Conservation (phyloP, 2,329 filamentous ascomycete genomes). For the Tolypocladium nubicola region DNA sequence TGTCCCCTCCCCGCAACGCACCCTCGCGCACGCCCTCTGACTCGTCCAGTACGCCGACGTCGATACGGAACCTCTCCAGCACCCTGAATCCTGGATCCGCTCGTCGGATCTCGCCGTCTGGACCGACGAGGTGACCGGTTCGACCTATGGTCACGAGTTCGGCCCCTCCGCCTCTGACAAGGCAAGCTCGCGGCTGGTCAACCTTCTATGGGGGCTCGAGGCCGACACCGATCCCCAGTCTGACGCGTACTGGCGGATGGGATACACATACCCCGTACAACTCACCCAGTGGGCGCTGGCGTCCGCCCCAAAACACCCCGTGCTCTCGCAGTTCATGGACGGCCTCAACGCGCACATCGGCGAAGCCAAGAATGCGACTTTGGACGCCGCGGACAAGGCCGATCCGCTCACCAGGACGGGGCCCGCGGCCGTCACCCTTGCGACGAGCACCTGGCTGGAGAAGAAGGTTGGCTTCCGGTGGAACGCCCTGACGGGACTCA, state of each 20-base stretch:
- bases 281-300: constrained; percentile 15
- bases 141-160: constrained; percentile 3
- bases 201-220: constrained; percentile 12
- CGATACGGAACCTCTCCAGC: constrained; percentile 12
- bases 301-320: constrained; percentile 10
- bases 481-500: constrained; percentile 11
- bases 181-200: constrained; percentile 6
- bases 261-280: constrained; percentile 13
- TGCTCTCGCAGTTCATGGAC: constrained; percentile 10
- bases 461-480: constrained; percentile 9
- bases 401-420: constrained; percentile 12
- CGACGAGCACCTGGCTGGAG: constrained; percentile 10
- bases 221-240: constrained; percentile 12
- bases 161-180: neutral
- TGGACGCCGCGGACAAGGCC: neutral
- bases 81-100: constrained; percentile 10
- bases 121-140: constrained; percentile 8
- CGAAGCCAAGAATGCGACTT: neutral
- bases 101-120: constrained; percentile 9
- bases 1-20: neutral
- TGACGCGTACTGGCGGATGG: constrained; percentile 14
- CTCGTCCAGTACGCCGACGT: constrained; percentile 12
- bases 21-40: neutral
- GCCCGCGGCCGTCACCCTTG: constrained; percentile 12
- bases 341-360: constrained; percentile 5